phyloP scores from a whole-genome alignment of 495 filamentous ascomycete species.

The Aspergillus wentii region DNA sequence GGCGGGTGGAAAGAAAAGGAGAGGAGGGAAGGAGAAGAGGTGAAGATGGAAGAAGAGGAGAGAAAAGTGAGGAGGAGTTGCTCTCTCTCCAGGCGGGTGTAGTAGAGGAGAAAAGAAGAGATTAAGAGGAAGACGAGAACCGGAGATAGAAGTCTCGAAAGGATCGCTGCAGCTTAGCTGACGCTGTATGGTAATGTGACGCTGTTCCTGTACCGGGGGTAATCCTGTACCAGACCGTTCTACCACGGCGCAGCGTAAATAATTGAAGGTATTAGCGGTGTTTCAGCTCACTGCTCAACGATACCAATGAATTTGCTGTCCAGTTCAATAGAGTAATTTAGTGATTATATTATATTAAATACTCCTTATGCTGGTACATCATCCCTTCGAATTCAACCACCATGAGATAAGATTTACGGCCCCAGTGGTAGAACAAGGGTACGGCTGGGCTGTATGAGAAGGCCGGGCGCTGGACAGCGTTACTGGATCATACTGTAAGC shows the following conservation, averaged over 20 bases:
- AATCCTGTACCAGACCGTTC: background rate
- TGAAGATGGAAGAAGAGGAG: conserved; percentile 42
- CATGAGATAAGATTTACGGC: too few species aligned
- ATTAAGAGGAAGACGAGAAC: conserved; percentile 18
- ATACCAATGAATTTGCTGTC: background rate
- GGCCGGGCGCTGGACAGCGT: background rate
- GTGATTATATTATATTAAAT: too few species aligned
- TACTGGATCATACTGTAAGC: conserved; percentile 7
- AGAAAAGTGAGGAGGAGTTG: conserved; percentile 30
- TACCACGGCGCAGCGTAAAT: background rate
- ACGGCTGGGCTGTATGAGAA: conserved; percentile 1
- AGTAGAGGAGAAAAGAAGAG: conserved; percentile 27
- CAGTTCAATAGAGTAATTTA: background rate
- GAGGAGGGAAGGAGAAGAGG: conserved; percentile 43
- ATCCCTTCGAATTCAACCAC: background rate
- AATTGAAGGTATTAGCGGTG: background rate
- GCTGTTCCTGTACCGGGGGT: too few species aligned
- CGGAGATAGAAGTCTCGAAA: conserved; percentile 34
- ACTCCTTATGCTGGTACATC: background rate
- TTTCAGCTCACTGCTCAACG: background rate
- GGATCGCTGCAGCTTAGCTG: conserved; percentile 20
- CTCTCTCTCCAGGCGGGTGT: conserved; percentile 50
- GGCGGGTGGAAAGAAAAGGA: conserved; percentile 47
- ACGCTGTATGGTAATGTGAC: conserved; percentile 16
- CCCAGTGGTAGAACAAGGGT: too few species aligned